A percentile compares a stretch with the other conserved stretches of the same genome.
Evolutionary conservation across 2,329 filamentous ascomycete genomes (phyloP).

Genomic region (Bipolaris oryzae): DNA sequence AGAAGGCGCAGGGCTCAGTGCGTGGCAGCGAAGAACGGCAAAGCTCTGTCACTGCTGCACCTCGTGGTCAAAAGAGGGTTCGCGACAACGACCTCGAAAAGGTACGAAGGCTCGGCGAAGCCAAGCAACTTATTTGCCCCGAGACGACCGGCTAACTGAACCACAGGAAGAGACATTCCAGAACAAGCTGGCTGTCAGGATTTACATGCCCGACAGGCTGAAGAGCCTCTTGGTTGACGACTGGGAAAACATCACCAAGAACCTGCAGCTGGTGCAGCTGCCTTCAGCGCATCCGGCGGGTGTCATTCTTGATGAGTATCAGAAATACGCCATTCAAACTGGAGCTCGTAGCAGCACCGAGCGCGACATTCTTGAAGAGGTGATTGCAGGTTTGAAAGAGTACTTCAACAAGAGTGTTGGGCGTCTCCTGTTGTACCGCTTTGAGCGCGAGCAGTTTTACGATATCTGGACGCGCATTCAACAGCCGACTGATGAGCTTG

Average conservation of each 20-base stretch:
- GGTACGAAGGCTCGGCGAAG: slow-evolving; percentile 54
- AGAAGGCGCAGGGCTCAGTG: slow-evolving; percentile 64
- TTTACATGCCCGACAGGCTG: slow-evolving; percentile 84
- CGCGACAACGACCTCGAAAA: slow-evolving; percentile 84
- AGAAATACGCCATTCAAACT: slow-evolving; percentile 72
- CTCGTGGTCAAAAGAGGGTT: slow-evolving; percentile 73
- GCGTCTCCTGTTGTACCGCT: slow-evolving; percentile 89
- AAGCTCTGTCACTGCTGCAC: slow-evolving; percentile 60
- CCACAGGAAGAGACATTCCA: slow-evolving; percentile 85
- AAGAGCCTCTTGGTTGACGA: slow-evolving; percentile 95
- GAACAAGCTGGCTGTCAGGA: slow-evolving; percentile 80
- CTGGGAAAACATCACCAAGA: slow-evolving; percentile 98
- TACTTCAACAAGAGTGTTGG: slow-evolving; percentile 94
- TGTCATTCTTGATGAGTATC: slow-evolving; percentile 81
- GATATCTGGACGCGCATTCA: slow-evolving; percentile 75
- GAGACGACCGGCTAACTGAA: background rate
- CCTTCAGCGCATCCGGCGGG: slow-evolving; percentile 78
- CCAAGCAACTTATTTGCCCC: background rate
- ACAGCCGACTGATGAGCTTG: slow-evolving; percentile 63
- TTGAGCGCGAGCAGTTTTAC: slow-evolving; percentile 87
- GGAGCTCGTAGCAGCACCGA: slow-evolving; percentile 67
- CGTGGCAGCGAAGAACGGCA: slow-evolving; percentile 80
- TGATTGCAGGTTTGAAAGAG: slow-evolving; percentile 81
- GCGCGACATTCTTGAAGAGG: slow-evolving; percentile 86
- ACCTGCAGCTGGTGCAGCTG: slow-evolving; percentile 84